Conservation (phyloP, 2,329 filamentous ascomycete genomes). For the Penicillium sp. region DNA sequence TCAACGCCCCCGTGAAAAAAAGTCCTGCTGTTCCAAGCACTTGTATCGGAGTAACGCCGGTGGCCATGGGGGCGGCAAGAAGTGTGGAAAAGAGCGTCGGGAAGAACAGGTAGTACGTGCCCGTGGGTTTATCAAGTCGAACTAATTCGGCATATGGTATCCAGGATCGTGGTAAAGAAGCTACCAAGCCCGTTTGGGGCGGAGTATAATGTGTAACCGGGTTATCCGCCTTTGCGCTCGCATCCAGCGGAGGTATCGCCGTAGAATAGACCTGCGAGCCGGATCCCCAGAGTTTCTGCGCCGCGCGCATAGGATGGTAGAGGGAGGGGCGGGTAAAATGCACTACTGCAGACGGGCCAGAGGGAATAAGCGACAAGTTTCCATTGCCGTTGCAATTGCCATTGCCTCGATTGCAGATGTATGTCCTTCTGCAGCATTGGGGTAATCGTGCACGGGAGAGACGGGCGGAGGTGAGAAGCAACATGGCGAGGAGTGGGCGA, state of each 20-base stretch:
- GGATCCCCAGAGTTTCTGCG: neutral
- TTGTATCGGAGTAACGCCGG: constrained; percentile 30
- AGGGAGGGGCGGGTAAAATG: neutral
- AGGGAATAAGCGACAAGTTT: constrained; percentile 1
- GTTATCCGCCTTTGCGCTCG: constrained; percentile 8
- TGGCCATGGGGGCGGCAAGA: constrained; percentile 40
- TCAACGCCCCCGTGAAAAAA: constrained; percentile 44
- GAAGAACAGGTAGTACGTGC: constrained; percentile 52
- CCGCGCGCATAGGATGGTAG: neutral
- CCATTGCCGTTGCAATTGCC: neutral
- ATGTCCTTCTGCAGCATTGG: constrained; percentile 4
- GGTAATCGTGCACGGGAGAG: constrained; percentile 11
- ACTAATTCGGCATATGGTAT: constrained; percentile 54
- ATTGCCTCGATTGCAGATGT: constrained; percentile 4
- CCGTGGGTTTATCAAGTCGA: constrained; percentile 50
- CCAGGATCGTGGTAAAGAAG: constrained; percentile 47
- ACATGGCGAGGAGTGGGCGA: neutral
- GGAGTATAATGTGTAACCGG: constrained; percentile 39
- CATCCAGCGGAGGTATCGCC: neutral
- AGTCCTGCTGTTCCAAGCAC: constrained; percentile 38
- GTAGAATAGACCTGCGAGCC: constrained; percentile 10
- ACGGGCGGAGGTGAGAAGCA: constrained; percentile 7
- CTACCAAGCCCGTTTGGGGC: constrained; percentile 45
- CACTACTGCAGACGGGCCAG: neutral
- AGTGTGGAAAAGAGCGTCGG: constrained; percentile 49